Evolutionary conservation across 257 asterid genomes (phyloP), one percentile per base, ranked within the genome.

Genomic region (Nicotiana attenuata): DNA sequence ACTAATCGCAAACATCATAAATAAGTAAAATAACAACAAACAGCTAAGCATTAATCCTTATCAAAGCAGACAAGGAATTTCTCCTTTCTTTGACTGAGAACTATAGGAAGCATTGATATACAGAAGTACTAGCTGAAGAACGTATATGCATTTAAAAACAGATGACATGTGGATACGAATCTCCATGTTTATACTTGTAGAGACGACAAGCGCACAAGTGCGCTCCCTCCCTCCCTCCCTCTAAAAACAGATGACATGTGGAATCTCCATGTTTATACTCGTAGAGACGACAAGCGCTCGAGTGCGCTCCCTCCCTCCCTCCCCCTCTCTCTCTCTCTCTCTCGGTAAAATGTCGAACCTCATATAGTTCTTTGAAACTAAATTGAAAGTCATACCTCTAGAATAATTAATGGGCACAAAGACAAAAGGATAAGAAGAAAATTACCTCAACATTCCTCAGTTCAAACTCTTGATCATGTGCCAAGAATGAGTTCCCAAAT

Each of bases 401-500:
- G 61, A 73, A 47, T 14, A 47, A 45, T 14, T 0, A 10, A 73
- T 15, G 60, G 15, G 61, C 38, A 47, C 38, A 24, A 20, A 73
- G 78, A 47, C 16, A 0, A 47, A 1, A 35, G 1, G 38, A 14
- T 13, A 73, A 17, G 53, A 24, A 35, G 19, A 65, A 85, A 59
- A 84, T 33, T 84, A 92, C 99, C 99, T 96, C 99, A 24, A 96
- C 95, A 84, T 93, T 89, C 92, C 86, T 94, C 82, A 90, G 53
- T 67, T 93, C 96, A 83, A 96, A 96, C 83, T 92, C 99, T 52
- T 89, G 88, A 65, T 94, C 92, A 88, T 92, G 92, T 76, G 98
- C 98, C 88, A 96, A 89, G 82, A 98, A 92, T 55, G 84, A 63
- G 89, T 91, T 96, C 80, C 99, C 99, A 86, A 92, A 96, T 84